These are phyloP conservation scores for Verticillium klebahnii DNA, from an alignment of 2,329 filamentous ascomycete species.

Conservation along the genomic window DNA sequence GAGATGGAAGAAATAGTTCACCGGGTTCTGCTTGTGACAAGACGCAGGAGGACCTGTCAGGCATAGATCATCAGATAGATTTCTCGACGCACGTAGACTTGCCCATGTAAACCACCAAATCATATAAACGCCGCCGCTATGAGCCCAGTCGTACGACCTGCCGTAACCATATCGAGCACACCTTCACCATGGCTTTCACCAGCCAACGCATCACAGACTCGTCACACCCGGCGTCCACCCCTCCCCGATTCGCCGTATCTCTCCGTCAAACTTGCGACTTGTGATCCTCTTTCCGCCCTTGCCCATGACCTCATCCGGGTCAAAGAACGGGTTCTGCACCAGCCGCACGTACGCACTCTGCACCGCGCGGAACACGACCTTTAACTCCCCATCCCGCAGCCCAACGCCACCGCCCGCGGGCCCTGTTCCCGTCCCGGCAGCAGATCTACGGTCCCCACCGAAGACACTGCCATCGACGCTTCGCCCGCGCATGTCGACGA, in stretches of 20 bases:
- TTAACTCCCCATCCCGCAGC: conserved; percentile 80
- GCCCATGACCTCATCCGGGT: conserved; percentile 66
- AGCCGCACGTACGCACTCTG: conserved; percentile 88
- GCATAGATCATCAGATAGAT: background rate
- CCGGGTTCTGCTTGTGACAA: background rate
- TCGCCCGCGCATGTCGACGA: conserved; percentile 85
- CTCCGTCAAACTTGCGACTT: conserved; percentile 73
- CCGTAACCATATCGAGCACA: conserved; percentile 1
- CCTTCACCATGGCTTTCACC: background rate
- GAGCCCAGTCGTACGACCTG: conserved; percentile 7
- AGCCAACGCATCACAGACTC: conserved; percentile 40
- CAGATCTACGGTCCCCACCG: conserved; percentile 5
- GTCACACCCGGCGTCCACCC: conserved; percentile 72
- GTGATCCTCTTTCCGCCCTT: conserved; percentile 66
- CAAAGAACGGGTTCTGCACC: conserved; percentile 91
- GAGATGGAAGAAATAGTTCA: background rate
- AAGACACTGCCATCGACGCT: conserved; percentile 30
- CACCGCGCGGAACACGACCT: conserved; percentile 84
- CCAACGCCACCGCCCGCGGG: conserved; percentile 49
- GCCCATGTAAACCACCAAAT: background rate
- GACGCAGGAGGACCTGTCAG: background rate
- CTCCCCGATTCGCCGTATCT: conserved; percentile 83
- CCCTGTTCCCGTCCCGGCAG: conserved; percentile 9
- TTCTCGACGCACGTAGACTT: background rate
- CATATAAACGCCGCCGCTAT: conserved; percentile 4